Evolutionary conservation across 2,329 filamentous ascomycete species (phyloP).

Genomic region (Claviceps sp.): DNA sequence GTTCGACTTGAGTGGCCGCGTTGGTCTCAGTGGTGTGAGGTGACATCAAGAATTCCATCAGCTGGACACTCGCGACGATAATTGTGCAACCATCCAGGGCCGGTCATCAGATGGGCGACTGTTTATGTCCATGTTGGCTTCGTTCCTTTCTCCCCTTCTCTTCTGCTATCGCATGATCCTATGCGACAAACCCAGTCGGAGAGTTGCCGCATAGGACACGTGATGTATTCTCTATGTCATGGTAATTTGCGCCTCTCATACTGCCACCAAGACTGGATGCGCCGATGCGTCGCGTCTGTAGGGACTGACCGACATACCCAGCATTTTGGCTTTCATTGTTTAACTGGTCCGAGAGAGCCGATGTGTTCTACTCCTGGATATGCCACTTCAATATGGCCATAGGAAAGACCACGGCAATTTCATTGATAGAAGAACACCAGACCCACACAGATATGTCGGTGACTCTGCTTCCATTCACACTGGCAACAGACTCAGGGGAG

Average conservation of each 20-base stretch:
- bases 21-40: not conserved
- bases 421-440: slow-evolving; percentile 4
- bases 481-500: slow-evolving; percentile 2
- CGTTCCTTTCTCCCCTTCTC: not conserved
- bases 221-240: slow-evolving; percentile 6
- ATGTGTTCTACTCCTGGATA: not conserved
- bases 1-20: not conserved
- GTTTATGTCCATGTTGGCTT: slow-evolving; percentile 2
- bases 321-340: not conserved
- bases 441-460: slow-evolving; percentile 6
- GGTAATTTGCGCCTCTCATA: slow-evolving; percentile 1
- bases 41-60: slow-evolving; percentile 2
- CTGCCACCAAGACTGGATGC: not conserved
- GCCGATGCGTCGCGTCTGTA: slow-evolving; percentile 1
- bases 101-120: not conserved
- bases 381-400: slow-evolving; percentile 2
- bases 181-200: not conserved
- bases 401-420: slow-evolving; percentile 2
- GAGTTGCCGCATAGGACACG: slow-evolving; percentile 6
- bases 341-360: slow-evolving; percentile 1
- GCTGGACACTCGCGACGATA: not conserved
- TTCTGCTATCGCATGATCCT: slow-evolving; percentile 5
- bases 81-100: not conserved
- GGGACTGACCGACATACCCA: not conserved
- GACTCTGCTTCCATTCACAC: slow-evolving; percentile 8